phyloP scores from a whole-genome alignment of 2,329 filamentous ascomycete genomes.

The Capronia americana region DNA sequence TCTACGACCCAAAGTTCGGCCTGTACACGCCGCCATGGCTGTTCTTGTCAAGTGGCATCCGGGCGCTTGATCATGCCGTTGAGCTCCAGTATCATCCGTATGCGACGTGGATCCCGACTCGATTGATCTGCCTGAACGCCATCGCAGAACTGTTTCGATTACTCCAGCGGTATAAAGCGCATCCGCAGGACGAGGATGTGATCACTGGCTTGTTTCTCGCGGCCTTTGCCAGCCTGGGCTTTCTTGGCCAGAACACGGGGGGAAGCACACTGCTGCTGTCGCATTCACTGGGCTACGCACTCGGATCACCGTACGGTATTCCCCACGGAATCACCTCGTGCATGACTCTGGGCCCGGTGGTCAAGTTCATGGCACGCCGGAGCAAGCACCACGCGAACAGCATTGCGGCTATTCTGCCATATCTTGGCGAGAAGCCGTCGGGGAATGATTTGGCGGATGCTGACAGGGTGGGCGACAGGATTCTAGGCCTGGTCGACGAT shows the following conservation, averaged over 20 bases:
- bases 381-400: no score
- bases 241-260: conserved; percentile 47
- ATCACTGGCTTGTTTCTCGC: conserved; percentile 61
- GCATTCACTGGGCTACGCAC: conserved; percentile 58
- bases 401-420: no score
- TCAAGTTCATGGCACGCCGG: no score
- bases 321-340: conserved; percentile 64
- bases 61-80: conserved; percentile 63
- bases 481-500: no score
- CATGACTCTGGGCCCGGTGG: conserved; percentile 53
- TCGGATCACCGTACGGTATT: conserved; percentile 62
- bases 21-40: no score
- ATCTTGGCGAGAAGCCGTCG: no score
- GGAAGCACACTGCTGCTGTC: conserved; percentile 25
- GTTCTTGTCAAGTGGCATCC: conserved; percentile 15
- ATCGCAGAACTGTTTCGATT: conserved; percentile 56
- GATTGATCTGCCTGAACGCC: conserved; percentile 53
- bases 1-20: no score
- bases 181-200: conserved; percentile 50
- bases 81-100: conserved; percentile 61
- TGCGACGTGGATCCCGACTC: conserved; percentile 57
- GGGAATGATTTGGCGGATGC: no score
- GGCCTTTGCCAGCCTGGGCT: conserved; percentile 58
- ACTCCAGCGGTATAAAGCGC: conserved; percentile 54
- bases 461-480: no score